Conservation (phyloP, 2,329 filamentous ascomycete genomes). For the Pyrenophora tritici-repentis region DNA sequence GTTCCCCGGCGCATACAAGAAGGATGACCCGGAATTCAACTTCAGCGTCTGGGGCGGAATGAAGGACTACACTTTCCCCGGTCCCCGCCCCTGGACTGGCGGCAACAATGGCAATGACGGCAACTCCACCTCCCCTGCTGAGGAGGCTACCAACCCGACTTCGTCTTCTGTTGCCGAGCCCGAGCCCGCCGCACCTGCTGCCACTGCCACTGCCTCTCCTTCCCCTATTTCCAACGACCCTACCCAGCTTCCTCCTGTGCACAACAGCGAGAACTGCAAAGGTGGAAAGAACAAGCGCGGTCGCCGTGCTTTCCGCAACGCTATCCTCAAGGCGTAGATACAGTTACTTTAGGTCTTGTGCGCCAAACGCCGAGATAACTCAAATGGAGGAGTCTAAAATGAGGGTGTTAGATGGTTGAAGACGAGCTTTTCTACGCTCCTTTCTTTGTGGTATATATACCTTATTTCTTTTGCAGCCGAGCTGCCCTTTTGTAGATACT, state of each 20-base stretch:
- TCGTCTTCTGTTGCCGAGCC: not conserved
- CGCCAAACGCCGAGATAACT: no score
- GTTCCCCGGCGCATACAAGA: slow-evolving; percentile 49
- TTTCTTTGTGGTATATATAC: not conserved
- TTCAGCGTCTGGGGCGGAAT: slow-evolving; percentile 26
- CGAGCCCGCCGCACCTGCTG: not conserved
- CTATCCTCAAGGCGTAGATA: slow-evolving; percentile 1
- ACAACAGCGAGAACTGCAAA: slow-evolving; percentile 2
- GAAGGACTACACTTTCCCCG: slow-evolving; percentile 27
- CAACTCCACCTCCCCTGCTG: not conserved
- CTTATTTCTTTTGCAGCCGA: slow-evolving; percentile 1
- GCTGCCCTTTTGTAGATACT: not conserved
- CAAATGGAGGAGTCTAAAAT: not conserved
- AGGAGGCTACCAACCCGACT: not conserved
- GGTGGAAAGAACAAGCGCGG: slow-evolving; percentile 5
- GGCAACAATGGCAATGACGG: slow-evolving; percentile 15
- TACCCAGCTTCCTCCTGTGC: not conserved
- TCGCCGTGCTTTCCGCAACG: slow-evolving; percentile 9
- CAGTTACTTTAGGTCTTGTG: no score
- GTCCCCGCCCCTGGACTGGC: slow-evolving; percentile 24
- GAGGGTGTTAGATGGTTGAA: not conserved
- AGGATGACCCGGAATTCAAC: slow-evolving; percentile 27
- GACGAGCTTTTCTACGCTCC: not conserved
- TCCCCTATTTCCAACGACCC: not conserved
- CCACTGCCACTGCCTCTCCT: not conserved